Evolutionary conservation across 306 rosid genomes (phyloP), one percentile per base, ranked within the genome.

Genomic region (Psophocarpus tetragonolobus): DNA sequence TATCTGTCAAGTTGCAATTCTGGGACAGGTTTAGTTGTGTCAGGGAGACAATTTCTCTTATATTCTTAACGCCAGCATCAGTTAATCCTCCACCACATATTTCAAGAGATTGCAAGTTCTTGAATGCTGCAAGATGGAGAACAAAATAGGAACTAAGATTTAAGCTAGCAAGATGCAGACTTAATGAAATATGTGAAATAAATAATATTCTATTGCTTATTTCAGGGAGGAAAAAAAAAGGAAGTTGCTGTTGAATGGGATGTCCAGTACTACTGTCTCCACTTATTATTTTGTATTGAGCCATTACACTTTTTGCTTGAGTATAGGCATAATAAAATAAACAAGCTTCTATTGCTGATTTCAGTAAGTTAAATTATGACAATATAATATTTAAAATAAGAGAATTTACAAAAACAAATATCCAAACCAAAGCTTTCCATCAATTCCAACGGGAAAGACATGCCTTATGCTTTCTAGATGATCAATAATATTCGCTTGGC

Each of bases 41-140:
- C 86, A 95, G 71, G 72, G 97, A 92, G 60, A 91, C 88, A 56
- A 92, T 89, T 54, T 92, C 97, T 69, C 87, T 95, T 20, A 95
- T 87, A 75, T 95, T 89, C 73, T 88, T 91, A 7, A 95, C 72
- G 30, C 99, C 99, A 6, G 88, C 92, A 88, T 95, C 99, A 17
- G 97, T 95, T 87, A 95, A 73, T 75, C 92, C 91, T 74, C 99
- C 99, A 4, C 97, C 94, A 58, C 99, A 95, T 76, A 92, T 92
- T 89, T 95, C 99, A 42, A 95, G 91, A 80, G 93, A 92, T 80
- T 85, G 93, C 80, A 95, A 87, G 83, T 87, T 89, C 89, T 91
- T 95, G 58, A 95, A 91, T 41, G 90, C 99, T 95, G 90, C 50
- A 72, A 54, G 73, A 83, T 54, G 81, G 17, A n/a, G 54, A 65